Base-by-base conservation (phyloP, 106 monocot genomes). In the Cymbidium sinense region DNA sequence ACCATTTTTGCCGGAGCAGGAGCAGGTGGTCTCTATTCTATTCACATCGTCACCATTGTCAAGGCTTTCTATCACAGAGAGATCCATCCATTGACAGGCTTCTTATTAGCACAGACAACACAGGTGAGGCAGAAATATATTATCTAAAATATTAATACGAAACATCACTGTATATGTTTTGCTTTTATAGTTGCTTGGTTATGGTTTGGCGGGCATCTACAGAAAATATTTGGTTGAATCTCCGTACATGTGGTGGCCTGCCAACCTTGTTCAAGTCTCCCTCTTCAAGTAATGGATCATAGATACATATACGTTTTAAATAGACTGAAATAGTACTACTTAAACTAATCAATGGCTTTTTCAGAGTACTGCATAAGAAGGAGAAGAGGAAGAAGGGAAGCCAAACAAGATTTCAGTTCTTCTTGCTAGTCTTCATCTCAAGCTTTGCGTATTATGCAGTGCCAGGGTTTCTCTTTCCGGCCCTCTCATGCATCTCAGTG, bases 1-100 rank as follows among this genome's bases (percentile, higher is more conserved):
- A 90, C 90, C 82, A 90, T 93, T 76, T 93, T 93, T 50, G 93
- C 93, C 65, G 89, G 87, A 73, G 88, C 86, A 54, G 93, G 90
- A 62, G 84, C 83, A 70, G 93, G 88, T 21, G 85, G 77, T 41
- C 81, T 85, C 67, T 90, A 93, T 62, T 88, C 93, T 43, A 87
- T 91, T 43, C 88, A 88, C 52, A 73, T 93, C 73, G 83, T 93
- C 31, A 86, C 93, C 61, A 83, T 84, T 25, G 77, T 93, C 43
- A 85, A 81, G 76, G 77, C 84, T 34, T 93, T 90, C 79, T 93
- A 93, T 61, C 28, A 73, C 20, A 79, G 86, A 84, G 34, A 88
- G 41, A 81, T 93, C 50, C 58, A 80, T 78, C 88, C 86, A 84
- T 81, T 90, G 77, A 90, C 86, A 64, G 84, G 90, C 37, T 78